Conservation (phyloP, 164 flowering plant genomes). For the Liquidambar formosana region DNA sequence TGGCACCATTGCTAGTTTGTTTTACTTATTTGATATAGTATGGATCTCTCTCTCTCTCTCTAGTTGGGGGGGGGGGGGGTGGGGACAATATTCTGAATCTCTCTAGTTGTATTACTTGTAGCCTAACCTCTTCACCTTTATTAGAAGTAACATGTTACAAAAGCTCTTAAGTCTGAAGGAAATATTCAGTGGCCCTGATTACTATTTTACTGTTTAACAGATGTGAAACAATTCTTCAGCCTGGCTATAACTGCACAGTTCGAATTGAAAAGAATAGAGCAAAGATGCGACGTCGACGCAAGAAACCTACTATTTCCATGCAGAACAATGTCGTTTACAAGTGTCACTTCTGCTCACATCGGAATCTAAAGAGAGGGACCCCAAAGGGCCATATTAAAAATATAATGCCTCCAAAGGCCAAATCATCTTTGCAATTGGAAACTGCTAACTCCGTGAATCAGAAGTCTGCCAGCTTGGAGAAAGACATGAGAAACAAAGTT, state of each 20-base stretch:
- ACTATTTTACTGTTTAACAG: conserved; percentile 33
- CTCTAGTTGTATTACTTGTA: too few relatives aligned
- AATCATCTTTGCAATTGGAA: conserved; percentile 12
- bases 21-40: too few relatives aligned
- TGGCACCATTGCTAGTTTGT: too few relatives aligned
- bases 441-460: conserved; percentile 1
- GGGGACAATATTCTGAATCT: too few relatives aligned
- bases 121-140: too few relatives aligned
- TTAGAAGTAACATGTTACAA: too few relatives aligned
- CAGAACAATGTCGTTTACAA: conserved; percentile 65
- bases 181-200: background rate
- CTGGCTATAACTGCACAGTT: conserved; percentile 71
- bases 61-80: too few relatives aligned
- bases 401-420: conserved; percentile 33
- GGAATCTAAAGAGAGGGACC: conserved; percentile 68
- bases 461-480: background rate
- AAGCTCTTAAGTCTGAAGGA: background rate
- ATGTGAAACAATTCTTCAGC: conserved; percentile 80
- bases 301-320: conserved; percentile 24
- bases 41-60: too few relatives aligned
- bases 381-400: conserved; percentile 63
- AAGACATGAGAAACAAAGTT: conserved; percentile 1
- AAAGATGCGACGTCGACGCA: conserved; percentile 29
- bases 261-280: conserved; percentile 57
- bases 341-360: conserved; percentile 72